Base-by-base conservation (phyloP, 2,329 filamentous ascomycete genomes). In the Aspergillus ruber region DNA sequence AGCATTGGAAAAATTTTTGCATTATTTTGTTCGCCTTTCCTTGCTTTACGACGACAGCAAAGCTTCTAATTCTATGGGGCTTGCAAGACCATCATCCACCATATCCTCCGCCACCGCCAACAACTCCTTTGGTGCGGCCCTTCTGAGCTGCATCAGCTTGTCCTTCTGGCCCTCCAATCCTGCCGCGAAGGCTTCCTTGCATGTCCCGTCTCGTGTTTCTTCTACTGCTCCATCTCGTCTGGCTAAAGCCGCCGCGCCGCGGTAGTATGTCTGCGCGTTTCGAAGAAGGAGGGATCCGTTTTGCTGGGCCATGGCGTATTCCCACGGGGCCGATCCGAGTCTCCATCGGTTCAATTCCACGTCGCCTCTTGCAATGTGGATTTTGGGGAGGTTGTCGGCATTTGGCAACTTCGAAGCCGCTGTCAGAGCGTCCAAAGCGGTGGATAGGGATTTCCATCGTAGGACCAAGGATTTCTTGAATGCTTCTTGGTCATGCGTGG, bases 231-330 rank as follows among this genome's bases (percentile, higher is more conserved):
- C 74, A 35, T 69, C 68, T 44, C 67, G 62, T 25, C 59, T 60
- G 4, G 69, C 69, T 6, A 71, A 52, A 32, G 66, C 67, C 33
- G 67, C 67, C 10, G 77, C 78, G 35, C 79, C 79, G 17, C 76
- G 73, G 55, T 80, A 83, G 56, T 79, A 82, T 4, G 74, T 79
- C 51, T 76, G 74, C 1, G 80, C 78, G 54, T 83, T 83, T 46
- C 73, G 74, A 33, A 79, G 58, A 10, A 82, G 63, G 2, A 71
- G 75, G 5, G 64, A 54, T 3, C 64, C 67, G 56, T 77, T 75
- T 42, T 71, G 70, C 21, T 65, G 59, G 4, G 74, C 71, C 42
- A 71, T 55, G 4, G 63, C 56, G 43, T 74, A 68, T 20, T 67
- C 64, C 57, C 61, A 70, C 1, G 76, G 72, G 2, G 71, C 55